Evolutionary conservation across 2,329 filamentous ascomycete species (phyloP), one percentile per base, ranked within the genome.

Genomic region (Exserohilum rostratum): DNA sequence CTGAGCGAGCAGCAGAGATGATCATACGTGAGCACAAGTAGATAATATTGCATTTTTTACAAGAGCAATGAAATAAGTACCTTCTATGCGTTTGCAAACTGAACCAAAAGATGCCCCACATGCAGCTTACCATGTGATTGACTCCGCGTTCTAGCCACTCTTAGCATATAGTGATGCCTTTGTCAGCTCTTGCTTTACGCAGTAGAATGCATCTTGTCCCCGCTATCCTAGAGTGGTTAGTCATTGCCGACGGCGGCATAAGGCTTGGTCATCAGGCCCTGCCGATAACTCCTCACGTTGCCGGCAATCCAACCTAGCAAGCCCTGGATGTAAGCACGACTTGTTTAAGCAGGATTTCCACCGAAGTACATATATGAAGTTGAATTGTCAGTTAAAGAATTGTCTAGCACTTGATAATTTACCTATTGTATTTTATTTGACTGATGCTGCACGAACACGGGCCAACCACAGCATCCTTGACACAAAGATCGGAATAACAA

Each of bases 1-100:
- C 69, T 3, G 68, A 72, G 46, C 66, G 13, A 46, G 69, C 63
- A 3, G 65, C 67, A 1, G 58, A 61, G 31, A 62, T 66, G 55
- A 60, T 70, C 17, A 44, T 67, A 4, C 3, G 11, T 2, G 57
- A 50, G 25, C 5, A 60, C 18, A 44, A 17, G 13, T 46, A 55
- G 31, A 25, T 31, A 22, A 25, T 42, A 18, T n/a, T 46, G 20
- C 17, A 22, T 15, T 5, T n/a, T 0, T 25, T 22, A 11, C 10
- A 11, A 37, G 7, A 37, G n/a, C n/a, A n/a, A n/a, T 34, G 3
- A 15, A 34, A n/a, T n/a, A 34, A 34, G 15, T 35, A 35, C 22
- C n/a, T 6, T 27, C 22, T 2, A 1, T 27, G 13, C 12, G 25
- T 4, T 15, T 5, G 17, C 5, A 17, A n/a, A 1, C 25, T 29